Conservation (phyloP, 148 eudicot species). For the Suaeda aralocaspica region DNA sequence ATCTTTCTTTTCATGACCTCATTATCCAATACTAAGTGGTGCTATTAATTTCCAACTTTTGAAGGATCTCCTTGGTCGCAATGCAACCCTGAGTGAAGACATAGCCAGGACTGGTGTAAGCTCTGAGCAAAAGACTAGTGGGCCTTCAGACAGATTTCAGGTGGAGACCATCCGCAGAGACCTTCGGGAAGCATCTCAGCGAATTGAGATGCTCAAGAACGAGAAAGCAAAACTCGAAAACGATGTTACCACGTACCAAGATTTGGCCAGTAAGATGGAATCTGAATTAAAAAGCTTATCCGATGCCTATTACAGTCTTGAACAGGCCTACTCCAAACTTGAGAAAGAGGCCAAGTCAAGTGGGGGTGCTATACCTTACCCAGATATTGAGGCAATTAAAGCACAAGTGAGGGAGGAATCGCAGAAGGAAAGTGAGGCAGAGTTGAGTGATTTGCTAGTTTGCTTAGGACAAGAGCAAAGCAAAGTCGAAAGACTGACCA, state of each 20-base stretch:
- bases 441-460: conserved; percentile 76
- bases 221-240: conserved; percentile 67
- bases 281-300: conserved; percentile 87
- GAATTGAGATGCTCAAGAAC: conserved; percentile 54
- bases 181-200: conserved; percentile 59
- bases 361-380: conserved; percentile 39
- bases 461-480: conserved; percentile 98
- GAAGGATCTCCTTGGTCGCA: conserved; percentile 84
- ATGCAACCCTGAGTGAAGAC: conserved; percentile 73
- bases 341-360: conserved; percentile 60
- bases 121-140: conserved; percentile 47
- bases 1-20: conserved; percentile 12
- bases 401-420: conserved; percentile 86
- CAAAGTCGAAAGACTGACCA: conserved; percentile 72
- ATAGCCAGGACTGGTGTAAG: conserved; percentile 57
- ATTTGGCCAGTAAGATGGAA: conserved; percentile 62
- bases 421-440: conserved; percentile 82
- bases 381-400: conserved; percentile 65
- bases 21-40: too few relatives aligned
- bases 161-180: conserved; percentile 68
- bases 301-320: conserved; percentile 91
- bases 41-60: too few relatives aligned
- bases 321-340: conserved; percentile 61
- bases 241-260: conserved; percentile 51
- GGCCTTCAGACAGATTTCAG: conserved; percentile 63